Evolutionary conservation across 257 asterid species (phyloP).

Genomic region (Jasminum sambac): DNA sequence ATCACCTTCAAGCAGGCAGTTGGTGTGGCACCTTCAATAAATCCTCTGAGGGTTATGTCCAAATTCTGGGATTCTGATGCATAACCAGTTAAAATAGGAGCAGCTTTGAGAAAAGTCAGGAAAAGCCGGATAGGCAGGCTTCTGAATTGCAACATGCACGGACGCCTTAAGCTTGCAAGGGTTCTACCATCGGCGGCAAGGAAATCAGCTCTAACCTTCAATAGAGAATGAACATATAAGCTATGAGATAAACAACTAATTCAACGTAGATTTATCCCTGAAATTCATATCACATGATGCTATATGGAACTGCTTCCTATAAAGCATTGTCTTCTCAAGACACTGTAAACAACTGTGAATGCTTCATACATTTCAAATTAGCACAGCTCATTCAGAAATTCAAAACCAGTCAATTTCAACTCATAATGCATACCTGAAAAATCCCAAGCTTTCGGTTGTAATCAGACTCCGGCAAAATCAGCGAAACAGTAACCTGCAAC

Average conservation of each 20-base stretch:
- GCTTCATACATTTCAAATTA: too few species aligned
- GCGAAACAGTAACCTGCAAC: conserved; percentile 66
- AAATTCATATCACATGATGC: too few species aligned
- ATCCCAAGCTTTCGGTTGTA: conserved; percentile 88
- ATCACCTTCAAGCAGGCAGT: conserved; percentile 68
- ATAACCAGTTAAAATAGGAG: conserved; percentile 71
- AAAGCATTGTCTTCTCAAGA: too few species aligned
- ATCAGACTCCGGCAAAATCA: conserved; percentile 79
- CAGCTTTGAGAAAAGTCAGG: conserved; percentile 62
- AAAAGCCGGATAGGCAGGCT: conserved; percentile 69
- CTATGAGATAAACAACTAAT: not conserved
- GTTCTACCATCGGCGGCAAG: conserved; percentile 56
- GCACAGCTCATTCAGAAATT: too few species aligned
- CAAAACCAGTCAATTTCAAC: too few species aligned
- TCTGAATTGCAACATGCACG: conserved; percentile 71
- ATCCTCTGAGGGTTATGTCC: conserved; percentile 51
- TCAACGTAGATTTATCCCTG: too few species aligned
- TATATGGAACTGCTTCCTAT: too few species aligned
- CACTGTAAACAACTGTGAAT: too few species aligned
- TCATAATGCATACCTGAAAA: conserved; percentile 74
- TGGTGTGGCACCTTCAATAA: conserved; percentile 54
- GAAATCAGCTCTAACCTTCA: conserved; percentile 78
- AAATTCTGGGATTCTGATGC: conserved; percentile 72
- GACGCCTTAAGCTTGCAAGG: conserved; percentile 61
- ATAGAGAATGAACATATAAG: conserved; percentile 17